Evolutionary conservation across 2,329 filamentous ascomycete genomes (phyloP).

Genomic region (Colletotrichum incanum): DNA sequence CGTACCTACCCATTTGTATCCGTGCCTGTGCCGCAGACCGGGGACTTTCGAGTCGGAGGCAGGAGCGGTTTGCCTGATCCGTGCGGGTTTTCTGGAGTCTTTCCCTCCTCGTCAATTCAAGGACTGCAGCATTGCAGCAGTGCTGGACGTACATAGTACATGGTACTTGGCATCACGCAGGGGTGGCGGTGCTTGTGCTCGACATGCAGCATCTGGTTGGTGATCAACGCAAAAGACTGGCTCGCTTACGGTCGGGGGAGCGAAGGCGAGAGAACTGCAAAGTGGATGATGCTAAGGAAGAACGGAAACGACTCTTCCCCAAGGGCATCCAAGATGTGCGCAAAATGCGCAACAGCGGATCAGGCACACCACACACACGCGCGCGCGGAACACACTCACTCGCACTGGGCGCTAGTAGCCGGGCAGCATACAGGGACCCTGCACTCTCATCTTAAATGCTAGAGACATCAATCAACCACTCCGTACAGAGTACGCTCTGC

Average conservation of each 20-base stretch:
- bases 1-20: too few relatives aligned
- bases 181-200: constrained; percentile 23
- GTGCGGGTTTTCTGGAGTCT: neutral
- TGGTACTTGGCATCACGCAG: neutral
- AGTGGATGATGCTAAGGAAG: too few relatives aligned
- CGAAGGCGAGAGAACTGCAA: neutral
- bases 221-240: neutral
- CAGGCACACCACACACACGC: neutral
- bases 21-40: neutral
- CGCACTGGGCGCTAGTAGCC: too few relatives aligned
- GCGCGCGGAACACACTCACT: too few relatives aligned
- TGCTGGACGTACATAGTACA: too few relatives aligned
- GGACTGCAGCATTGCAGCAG: neutral
- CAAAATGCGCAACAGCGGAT: too few relatives aligned
- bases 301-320: too few relatives aligned
- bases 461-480: too few relatives aligned
- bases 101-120: neutral
- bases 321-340: too few relatives aligned
- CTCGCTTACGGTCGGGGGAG: constrained; percentile 5
- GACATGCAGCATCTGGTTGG: constrained; percentile 17
- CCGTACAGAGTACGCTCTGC: too few relatives aligned
- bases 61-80: neutral
- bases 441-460: neutral
- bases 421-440: neutral
- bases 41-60: neutral